Conservation (phyloP, 495 filamentous ascomycete species). For the Aspergillus diversus region DNA sequence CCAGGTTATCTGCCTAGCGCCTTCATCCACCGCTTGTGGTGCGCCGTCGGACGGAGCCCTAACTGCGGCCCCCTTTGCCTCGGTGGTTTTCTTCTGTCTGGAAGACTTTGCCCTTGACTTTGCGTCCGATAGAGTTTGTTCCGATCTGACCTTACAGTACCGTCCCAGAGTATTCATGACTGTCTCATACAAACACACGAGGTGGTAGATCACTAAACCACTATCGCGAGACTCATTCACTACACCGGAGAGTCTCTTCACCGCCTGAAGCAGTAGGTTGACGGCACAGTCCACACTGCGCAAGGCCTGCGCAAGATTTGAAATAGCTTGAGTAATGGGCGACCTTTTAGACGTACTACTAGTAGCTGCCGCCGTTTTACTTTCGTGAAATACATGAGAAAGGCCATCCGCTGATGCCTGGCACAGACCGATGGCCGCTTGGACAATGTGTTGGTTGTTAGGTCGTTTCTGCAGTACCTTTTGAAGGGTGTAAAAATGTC, state of each 20-base stretch:
- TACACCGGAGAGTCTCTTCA: constrained; percentile 37
- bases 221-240: constrained; percentile 21
- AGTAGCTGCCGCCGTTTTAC: background rate
- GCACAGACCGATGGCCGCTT: constrained; percentile 33
- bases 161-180: constrained; percentile 36
- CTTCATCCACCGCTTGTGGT: constrained; percentile 21
- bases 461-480: constrained; percentile 35
- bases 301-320: constrained; percentile 22
- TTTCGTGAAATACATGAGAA: constrained; percentile 18
- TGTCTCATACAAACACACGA: constrained; percentile 46
- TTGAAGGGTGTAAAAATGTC: constrained; percentile 41
- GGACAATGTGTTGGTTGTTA: constrained; percentile 26
- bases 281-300: constrained; percentile 31
- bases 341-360: constrained; percentile 11
- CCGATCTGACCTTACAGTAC: constrained; percentile 30
- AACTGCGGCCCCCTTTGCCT: constrained; percentile 11
- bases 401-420: constrained; percentile 30
- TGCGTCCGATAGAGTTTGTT: constrained; percentile 2
- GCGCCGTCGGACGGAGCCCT: background rate
- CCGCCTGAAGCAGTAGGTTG: constrained; percentile 29
- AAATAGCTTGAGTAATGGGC: constrained; percentile 8
- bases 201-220: constrained; percentile 40
- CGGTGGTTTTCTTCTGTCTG: constrained; percentile 13
- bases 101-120: constrained; percentile 7
- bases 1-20: constrained; percentile 22